Percentiles rank a stretch among this genome's conserved stretches.
These are phyloP conservation scores for Microdochium nivale DNA, from an alignment of 2,329 filamentous ascomycete species.

Conservation along the genomic window DNA sequence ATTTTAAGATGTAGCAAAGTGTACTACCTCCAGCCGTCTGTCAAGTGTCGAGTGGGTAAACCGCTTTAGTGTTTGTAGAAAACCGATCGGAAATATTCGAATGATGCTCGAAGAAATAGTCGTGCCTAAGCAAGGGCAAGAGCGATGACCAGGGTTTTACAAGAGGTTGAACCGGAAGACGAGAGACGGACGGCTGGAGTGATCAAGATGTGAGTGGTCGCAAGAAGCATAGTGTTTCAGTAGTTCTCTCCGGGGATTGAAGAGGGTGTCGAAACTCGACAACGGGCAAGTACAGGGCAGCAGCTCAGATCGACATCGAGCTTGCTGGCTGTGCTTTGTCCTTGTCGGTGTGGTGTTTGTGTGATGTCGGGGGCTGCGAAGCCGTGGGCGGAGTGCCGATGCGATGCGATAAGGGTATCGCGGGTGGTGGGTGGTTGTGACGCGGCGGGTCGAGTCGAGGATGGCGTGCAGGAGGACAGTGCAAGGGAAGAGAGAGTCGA, in stretches of 20 bases:
- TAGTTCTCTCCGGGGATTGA: slow-evolving; percentile 20
- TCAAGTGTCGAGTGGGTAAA: slow-evolving; percentile 41
- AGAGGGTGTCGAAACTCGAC: slow-evolving; percentile 16
- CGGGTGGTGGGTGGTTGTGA: background rate
- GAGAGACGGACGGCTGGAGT: slow-evolving; percentile 56
- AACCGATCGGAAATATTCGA: slow-evolving; percentile 29
- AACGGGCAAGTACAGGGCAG: slow-evolving; percentile 20
- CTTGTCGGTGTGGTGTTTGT: background rate
- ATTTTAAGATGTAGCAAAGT: slow-evolving; percentile 14
- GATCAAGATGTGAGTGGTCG: slow-evolving; percentile 29
- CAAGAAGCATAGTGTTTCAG: slow-evolving; percentile 48
- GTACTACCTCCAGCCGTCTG: slow-evolving; percentile 44
- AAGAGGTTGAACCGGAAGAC: slow-evolving; percentile 51
- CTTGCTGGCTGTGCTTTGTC: background rate
- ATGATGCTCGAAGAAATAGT: slow-evolving; percentile 32
- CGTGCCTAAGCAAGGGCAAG: slow-evolving; percentile 32
- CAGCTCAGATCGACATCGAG: slow-evolving; percentile 18
- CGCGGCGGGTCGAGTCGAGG: background rate
- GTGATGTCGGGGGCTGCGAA: background rate
- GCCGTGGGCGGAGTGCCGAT: background rate
- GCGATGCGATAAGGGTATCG: background rate
- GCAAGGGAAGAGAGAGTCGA: no score
- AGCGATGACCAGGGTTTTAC: slow-evolving; percentile 38
- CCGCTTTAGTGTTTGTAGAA: slow-evolving; percentile 27
- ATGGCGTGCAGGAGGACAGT: background rate